Evolutionary conservation across 331 rosid genomes (phyloP), one percentile per base, ranked within the genome.

Genomic region (Ulmus americana): DNA sequence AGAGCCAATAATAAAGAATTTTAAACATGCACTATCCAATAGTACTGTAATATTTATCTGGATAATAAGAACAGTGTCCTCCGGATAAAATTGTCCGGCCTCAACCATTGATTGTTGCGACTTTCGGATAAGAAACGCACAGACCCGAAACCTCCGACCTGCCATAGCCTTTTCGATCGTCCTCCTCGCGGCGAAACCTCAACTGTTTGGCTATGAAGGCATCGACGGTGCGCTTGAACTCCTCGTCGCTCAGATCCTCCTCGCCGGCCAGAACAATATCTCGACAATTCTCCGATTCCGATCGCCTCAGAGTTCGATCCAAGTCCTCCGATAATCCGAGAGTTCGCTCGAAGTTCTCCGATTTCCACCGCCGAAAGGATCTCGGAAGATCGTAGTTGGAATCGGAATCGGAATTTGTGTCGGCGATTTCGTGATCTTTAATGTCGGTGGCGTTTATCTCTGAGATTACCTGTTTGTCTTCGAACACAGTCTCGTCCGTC

Each of bases 131-230:
- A n/a, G 60, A 18, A 8, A 45, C 40, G 18, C 53, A 44, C 39
- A 60, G 3, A 6, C 14, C 7, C 10, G 40, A 16, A 13, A 47
- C 5, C 22, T 11, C 45, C 6, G 43, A 3, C 14, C 38, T 11
- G 13, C 13, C 6, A 5, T 2, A 1, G 3, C 81, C 86, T 45
- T 82, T 66, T 41, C 76, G 68, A 10, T 73, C 1, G 6, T 79
- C 76, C 55, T 90, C 95, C 39, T 80, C 76, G 15, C 79, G 76
- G 10, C 85, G 86, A 48, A 80, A 75, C 83, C 70, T 85, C 86
- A 68, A 70, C 80, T 88, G 94, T 67, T 70, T 84, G 10, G 85
- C 95, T 4, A 87, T 90, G 77, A 90, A 90, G 6, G 76, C 95
- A 28, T 90, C 97, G 12, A 90, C 77, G 5, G 83, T 64, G 20